Percentiles rank a stretch among this genome's conserved stretches.
Conservation (phyloP, 768 basidiomycete genomes). For the Auriscalpium microsporum region DNA sequence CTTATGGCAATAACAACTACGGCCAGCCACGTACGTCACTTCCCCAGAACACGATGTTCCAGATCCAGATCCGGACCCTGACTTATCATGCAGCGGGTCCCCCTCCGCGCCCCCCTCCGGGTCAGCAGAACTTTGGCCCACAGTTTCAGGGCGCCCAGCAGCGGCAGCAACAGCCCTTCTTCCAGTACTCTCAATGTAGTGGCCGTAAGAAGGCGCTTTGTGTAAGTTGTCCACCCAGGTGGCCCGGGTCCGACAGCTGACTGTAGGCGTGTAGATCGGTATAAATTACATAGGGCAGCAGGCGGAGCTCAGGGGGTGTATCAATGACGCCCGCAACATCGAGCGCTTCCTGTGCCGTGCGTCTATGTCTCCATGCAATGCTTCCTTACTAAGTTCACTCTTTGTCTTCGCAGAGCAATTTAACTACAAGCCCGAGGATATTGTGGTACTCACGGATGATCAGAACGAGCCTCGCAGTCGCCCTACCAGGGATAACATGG, state of each 20-base stretch:
- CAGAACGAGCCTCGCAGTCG: slow-evolving; percentile 32
- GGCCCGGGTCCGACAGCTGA: background rate
- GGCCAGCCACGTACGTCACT: slow-evolving; percentile 19
- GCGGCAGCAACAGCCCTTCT: slow-evolving; percentile 33
- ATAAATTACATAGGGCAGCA: slow-evolving; percentile 42
- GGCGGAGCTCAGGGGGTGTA: slow-evolving; percentile 42
- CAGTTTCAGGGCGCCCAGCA: slow-evolving; percentile 26
- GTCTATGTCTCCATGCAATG: slow-evolving; percentile 5
- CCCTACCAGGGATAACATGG: slow-evolving; percentile 48
- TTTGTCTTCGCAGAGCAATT: slow-evolving; percentile 26
- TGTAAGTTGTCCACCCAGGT: slow-evolving; percentile 23
- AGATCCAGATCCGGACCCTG: background rate
- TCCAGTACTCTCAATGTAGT: slow-evolving; percentile 49
- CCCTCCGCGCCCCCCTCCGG: slow-evolving; percentile 24
- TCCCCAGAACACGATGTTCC: background rate
- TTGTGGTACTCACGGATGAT: slow-evolving; percentile 52
- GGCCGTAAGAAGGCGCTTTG: slow-evolving; percentile 48
- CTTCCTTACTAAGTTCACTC: background rate
- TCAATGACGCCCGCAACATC: slow-evolving; percentile 52
- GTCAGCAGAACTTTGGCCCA: slow-evolving; percentile 38
- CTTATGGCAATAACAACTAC: slow-evolving; percentile 1
- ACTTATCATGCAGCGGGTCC: slow-evolving; percentile 18
- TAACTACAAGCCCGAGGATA: slow-evolving; percentile 43
- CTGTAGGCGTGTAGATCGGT: slow-evolving; percentile 35
- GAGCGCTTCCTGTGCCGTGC: slow-evolving; percentile 36